Base-by-base conservation (phyloP, 179 eudicot genomes). In the Beta macrorhiza region DNA sequence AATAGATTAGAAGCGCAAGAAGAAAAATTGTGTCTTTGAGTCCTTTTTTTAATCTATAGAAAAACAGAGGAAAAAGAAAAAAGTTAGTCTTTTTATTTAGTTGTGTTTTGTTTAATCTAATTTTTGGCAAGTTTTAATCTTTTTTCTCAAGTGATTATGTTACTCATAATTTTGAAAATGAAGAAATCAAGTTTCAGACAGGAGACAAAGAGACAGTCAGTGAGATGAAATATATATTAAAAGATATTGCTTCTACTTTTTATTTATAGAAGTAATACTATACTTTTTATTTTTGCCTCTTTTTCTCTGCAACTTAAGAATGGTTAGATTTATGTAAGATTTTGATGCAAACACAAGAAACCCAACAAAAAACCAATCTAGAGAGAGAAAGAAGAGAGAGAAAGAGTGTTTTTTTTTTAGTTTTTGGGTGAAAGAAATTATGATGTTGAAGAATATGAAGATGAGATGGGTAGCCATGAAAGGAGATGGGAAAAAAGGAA, bases 401-500 rank as follows among this genome's bases (percentile, higher is more conserved):
- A 80, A 59, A 59, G 42, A 37, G 42, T 37, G 2, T 37, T 2
- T 37, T 37, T 37, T 25, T 25, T 25, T 32, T 32, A 32, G 37
- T 32, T 32, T 32, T 32, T 32, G 37, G 37, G 65, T 69, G 72
- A 7, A 44, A 47, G 0, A 10, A 12, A 22, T 32, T 37, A 37
- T 51, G 76, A 45, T 20, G 82, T 55, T 73, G 55, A 81, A 57
- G 63, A 81, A 72, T 69, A 79, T 84, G 83, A 78, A 79, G 76
- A 83, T 83, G 88, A 89, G 79, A 86, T 86, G 92, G 90, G 88
- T 84, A 17, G 78, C 74, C 68, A 85, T 84, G 92, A 89, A 84
- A 83, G 90, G 85, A 42, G 95, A 87, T 86, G 94, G 91, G 12
- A 85, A 91, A 80, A 92, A 90, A 87, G 92, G 93, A 8, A 93